Evolutionary conservation across 2,329 filamentous ascomycete genomes (phyloP).

Genomic region (Talaromyces amestolkiae): DNA sequence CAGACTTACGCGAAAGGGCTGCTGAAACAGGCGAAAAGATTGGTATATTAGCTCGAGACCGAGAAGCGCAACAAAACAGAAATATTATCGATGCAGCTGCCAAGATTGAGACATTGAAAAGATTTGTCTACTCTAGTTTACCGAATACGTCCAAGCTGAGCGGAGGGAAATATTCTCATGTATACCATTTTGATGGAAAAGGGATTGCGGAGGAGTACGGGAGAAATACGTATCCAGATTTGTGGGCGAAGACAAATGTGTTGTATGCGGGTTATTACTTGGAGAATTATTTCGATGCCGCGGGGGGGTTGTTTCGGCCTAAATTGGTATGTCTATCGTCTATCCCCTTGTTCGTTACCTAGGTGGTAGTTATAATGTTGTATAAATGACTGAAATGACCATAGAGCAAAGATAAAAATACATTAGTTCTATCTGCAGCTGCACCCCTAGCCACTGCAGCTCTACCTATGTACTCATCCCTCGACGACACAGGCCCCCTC

Average conservation of each 20-base stretch:
- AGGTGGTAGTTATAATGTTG: no score
- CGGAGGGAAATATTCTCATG: conserved; percentile 42
- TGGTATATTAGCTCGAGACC: background rate
- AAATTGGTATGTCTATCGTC: background rate
- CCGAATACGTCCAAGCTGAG: conserved; percentile 49
- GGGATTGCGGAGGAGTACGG: conserved; percentile 48
- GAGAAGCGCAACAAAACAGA: conserved; percentile 33
- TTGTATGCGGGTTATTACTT: conserved; percentile 1
- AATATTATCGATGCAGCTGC: conserved; percentile 56
- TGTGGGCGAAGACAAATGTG: conserved; percentile 24
- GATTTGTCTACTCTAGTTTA: conserved; percentile 51
- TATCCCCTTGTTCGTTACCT: no score
- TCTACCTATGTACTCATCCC: conserved; percentile 5
- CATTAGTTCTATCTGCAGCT: background rate
- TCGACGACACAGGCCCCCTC: background rate
- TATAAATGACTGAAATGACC: no score
- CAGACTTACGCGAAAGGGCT: conserved; percentile 26
- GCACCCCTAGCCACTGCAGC: background rate
- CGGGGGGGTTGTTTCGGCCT: background rate
- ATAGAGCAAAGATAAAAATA: background rate
- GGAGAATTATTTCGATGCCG: conserved; percentile 1
- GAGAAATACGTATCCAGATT: conserved; percentile 36
- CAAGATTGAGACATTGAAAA: conserved; percentile 34
- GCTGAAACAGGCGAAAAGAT: background rate
- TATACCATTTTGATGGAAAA: conserved; percentile 50